phyloP scores from a whole-genome alignment of 2,329 filamentous ascomycete species.

The Apiospora phragmitis region DNA sequence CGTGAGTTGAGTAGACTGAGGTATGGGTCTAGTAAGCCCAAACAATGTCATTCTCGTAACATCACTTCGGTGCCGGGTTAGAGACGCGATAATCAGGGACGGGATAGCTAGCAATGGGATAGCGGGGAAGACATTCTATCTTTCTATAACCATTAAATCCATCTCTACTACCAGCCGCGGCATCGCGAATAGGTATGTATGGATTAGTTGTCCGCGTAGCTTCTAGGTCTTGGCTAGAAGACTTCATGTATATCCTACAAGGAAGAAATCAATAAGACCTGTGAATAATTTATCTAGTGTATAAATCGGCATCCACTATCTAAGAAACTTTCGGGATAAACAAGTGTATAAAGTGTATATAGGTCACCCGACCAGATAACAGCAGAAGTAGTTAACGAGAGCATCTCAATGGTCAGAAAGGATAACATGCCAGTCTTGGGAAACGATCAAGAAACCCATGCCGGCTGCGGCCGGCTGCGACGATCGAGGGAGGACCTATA shows the following conservation, averaged over 20 bases:
- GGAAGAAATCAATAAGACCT: no score
- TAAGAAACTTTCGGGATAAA: not conserved
- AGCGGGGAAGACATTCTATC: no score
- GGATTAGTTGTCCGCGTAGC: not conserved
- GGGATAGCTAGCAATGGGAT: no score
- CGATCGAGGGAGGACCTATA: not conserved
- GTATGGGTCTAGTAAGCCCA: no score
- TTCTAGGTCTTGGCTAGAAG: not conserved
- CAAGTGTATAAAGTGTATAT: not conserved
- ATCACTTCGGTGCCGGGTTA: no score
- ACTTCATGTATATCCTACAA: not conserved
- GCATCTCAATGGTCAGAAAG: not conserved
- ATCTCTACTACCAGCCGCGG: not conserved
- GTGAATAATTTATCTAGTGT: not conserved
- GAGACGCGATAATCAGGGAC: no score
- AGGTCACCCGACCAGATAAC: not conserved
- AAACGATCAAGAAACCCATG: not conserved
- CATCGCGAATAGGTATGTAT: not conserved
- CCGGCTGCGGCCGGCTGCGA: not conserved
- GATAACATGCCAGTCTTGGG: not conserved
- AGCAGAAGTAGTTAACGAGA: not conserved
- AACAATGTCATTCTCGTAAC: no score
- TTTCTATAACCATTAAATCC: no score
- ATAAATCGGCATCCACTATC: not conserved
- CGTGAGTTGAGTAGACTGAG: not conserved